A percentile compares a stretch with the other conserved stretches of the same genome.
These are phyloP conservation scores for Mycena pura DNA, from an alignment of 768 basidiomycete species.

Conservation along the genomic window DNA sequence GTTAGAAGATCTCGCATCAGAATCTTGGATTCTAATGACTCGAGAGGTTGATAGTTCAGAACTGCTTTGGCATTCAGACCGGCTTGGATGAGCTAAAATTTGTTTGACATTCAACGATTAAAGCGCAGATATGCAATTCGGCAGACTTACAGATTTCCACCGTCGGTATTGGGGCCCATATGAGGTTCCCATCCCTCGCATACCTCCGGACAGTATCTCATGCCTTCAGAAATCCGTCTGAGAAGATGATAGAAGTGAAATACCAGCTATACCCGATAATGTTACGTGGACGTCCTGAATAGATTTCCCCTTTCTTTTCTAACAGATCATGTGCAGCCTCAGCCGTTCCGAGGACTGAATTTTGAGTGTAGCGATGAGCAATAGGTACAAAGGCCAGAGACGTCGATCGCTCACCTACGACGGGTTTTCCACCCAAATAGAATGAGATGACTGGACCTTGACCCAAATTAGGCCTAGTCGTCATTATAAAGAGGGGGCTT, in stretches of 20 bases:
- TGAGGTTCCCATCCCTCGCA: slow-evolving; percentile 41
- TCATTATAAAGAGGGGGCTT: not conserved
- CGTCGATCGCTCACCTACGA: not conserved
- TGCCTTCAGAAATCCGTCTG: slow-evolving; percentile 25
- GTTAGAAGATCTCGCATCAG: slow-evolving; percentile 7
- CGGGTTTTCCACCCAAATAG: not conserved
- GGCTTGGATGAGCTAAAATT: slow-evolving; percentile 1
- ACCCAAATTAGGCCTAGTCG: not conserved
- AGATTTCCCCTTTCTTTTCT: slow-evolving; percentile 41
- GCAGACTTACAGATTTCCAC: slow-evolving; percentile 38
- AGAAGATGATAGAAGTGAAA: not conserved
- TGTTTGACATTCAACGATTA: not conserved
- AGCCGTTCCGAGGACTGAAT: slow-evolving; percentile 35
- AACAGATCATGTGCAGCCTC: slow-evolving; percentile 40
- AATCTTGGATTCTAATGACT: slow-evolving; percentile 15
- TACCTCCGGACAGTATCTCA: slow-evolving; percentile 39
- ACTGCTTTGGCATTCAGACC: slow-evolving; percentile 9
- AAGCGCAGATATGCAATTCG: no score
- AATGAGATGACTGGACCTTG: slow-evolving; percentile 6
- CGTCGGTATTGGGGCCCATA: slow-evolving; percentile 40
- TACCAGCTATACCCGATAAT: slow-evolving; percentile 35
- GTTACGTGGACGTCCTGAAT: slow-evolving; percentile 41
- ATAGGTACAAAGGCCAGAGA: not conserved
- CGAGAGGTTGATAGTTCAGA: slow-evolving; percentile 18
- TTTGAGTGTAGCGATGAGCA: no score